Percentiles rank a stretch among this genome's conserved stretches.
Evolutionary conservation across 306 rosid genomes (phyloP).

Genomic region (Prunus mongolica): DNA sequence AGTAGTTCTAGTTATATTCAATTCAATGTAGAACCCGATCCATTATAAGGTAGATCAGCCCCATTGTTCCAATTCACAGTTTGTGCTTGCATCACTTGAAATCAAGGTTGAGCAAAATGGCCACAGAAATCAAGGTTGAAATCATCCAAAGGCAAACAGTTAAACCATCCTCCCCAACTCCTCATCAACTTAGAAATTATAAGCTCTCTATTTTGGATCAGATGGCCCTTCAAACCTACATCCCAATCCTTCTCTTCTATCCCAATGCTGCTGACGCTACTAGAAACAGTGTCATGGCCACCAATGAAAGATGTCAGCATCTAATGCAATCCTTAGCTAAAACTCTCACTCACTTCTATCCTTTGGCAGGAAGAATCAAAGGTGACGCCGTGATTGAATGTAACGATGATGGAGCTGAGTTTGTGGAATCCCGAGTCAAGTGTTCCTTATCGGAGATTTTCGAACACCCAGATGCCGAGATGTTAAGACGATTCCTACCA

Average conservation of each 20-base stretch:
- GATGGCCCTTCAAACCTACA: constrained; percentile 6
- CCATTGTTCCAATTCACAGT: no score
- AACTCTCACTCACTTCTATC: constrained; percentile 40
- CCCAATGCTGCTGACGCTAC: not conserved
- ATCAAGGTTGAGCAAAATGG: not conserved
- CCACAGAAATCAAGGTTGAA: constrained; percentile 6
- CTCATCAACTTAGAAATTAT: constrained; percentile 14
- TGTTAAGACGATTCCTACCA: constrained; percentile 25
- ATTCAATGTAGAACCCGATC: no score
- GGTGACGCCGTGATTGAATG: constrained; percentile 31
- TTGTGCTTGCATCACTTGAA: no score
- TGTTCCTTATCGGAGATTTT: constrained; percentile 21
- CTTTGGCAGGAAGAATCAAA: constrained; percentile 43
- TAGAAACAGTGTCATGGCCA: not conserved
- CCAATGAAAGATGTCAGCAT: not conserved
- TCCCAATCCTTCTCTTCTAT: constrained; percentile 23
- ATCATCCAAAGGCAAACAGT: constrained; percentile 9
- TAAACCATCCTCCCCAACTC: constrained; percentile 32
- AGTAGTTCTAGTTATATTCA: no score
- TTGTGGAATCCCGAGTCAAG: constrained; percentile 20
- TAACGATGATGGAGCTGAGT: constrained; percentile 39
- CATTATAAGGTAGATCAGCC: no score
- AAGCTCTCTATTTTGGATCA: constrained; percentile 27
- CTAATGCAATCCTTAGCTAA: constrained; percentile 42
- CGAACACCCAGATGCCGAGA: constrained; percentile 2